Evolutionary conservation across 2,329 filamentous ascomycete species (phyloP), one percentile per base, ranked within the genome.

Genomic region (Madurella mycetomatis): DNA sequence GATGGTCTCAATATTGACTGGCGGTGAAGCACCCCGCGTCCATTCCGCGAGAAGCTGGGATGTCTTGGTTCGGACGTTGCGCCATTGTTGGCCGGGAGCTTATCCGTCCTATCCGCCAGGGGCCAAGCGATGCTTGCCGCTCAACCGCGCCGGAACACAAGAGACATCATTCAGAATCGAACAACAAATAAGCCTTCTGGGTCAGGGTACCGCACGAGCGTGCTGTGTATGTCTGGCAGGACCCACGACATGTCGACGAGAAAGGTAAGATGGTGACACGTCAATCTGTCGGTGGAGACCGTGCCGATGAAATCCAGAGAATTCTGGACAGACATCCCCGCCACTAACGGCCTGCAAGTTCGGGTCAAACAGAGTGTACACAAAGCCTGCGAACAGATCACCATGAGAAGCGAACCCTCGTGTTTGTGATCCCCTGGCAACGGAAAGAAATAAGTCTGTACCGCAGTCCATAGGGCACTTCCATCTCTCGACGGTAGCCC

Each of bases 201-300:
- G 41, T 42, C 12, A 25, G 13, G 51, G 56, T 49, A 37, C 41
- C 25, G 47, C 53, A 57, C 41, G 12, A 54, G 53, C 9, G 11
- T 37, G 53, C 43, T 58, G 55, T 57, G 53, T 56, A 51, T 56
- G 53, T 31, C 49, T 47, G 45, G 16, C 41, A 49, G 53, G 55
- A 47, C 55, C 41, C 58, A 58, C 55, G 40, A 50, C 55, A 62
- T 60, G 51, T 12, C 41, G 47, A 42, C 39, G 30, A 48, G 54
- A 52, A 57, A 54, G 54, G 57, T 45, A 58, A 45, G 41, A 32
- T 51, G 25, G 25, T 51, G 61, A 64, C 60, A 63, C 62, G 60
- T 62, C 60, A 60, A 63, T 57, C 56, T 62, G 61, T 63, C 61
- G 60, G 61, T 63, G 60, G 60, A 49, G 51, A 49, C 18, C 39